Evolutionary conservation across 2,329 filamentous ascomycete genomes (phyloP), one percentile per base, ranked within the genome.

Genomic region (Dryadomyces quercivorus): DNA sequence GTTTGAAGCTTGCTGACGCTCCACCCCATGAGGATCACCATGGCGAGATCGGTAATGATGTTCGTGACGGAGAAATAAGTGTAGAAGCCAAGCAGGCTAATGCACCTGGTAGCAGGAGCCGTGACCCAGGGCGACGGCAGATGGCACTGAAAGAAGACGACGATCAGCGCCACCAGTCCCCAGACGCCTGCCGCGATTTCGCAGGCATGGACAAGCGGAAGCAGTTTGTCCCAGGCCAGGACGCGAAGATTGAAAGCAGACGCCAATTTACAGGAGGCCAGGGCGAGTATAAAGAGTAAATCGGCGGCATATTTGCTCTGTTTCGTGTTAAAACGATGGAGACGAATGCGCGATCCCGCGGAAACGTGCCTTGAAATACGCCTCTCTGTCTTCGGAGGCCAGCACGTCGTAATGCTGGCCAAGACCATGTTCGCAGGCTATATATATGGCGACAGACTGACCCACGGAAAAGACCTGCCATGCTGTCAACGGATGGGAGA

Each of bases 301-400:
- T 54, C 52, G 21, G 52, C 52, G 1, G 47, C 40, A 43, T 54
- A 54, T 50, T 54, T 21, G 26, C 52, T 54, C 52, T 54, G 47
- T 12, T 4, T 8, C 3, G n/a, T 21, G 44, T 40, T n/a, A 49
- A 8, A 2, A 16, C 15, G 16, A 13, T 22, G 12, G 34, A n/a
- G n/a, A 22, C n/a, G 18, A 16, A 10, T n/a, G n/a, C n/a, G n/a
- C n/a, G n/a, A n/a, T n/a, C n/a, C n/a, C n/a, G n/a, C n/a, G n/a
- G n/a, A n/a, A n/a, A n/a, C n/a, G 5, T 22, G 51, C 53, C 43
- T 55, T 55, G 9, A 54, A 54, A n/a, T 45, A 54, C 3, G 9
- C 8, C 2, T 48, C 15, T 18, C 3, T 22, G n/a, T 50, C 26
- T 2, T 1, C 5, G 3, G 12, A 2, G 26, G 22, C 36, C 2